Percentiles rank a stretch among this genome's conserved stretches.
Conservation (phyloP, 2,329 filamentous ascomycete species). For the Monosporascus sp. region DNA sequence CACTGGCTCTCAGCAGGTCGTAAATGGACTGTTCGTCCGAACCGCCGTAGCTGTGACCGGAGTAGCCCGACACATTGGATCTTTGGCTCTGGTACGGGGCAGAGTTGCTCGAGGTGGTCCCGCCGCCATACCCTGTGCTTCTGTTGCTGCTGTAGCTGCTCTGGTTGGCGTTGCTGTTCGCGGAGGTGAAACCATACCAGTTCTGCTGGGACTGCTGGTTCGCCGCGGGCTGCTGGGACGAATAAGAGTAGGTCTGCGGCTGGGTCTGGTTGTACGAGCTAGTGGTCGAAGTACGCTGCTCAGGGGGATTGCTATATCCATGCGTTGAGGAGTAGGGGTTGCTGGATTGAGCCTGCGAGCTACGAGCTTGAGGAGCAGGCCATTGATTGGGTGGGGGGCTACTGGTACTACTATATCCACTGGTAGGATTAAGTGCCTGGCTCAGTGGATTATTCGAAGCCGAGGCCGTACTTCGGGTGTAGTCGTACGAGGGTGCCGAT, state of each 20-base stretch:
- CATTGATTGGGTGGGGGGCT: slow-evolving; percentile 17
- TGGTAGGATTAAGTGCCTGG: slow-evolving; percentile 18
- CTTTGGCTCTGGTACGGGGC: slow-evolving; percentile 15
- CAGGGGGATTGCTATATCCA: slow-evolving; percentile 11
- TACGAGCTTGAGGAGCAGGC: slow-evolving; percentile 19
- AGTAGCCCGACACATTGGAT: slow-evolving; percentile 14
- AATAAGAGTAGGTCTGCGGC: slow-evolving; percentile 24
- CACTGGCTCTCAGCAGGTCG: slow-evolving; percentile 18
- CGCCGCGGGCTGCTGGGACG: slow-evolving; percentile 20
- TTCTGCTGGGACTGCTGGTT: slow-evolving; percentile 24
- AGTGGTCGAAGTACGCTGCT: slow-evolving; percentile 18
- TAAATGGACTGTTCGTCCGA: slow-evolving; percentile 23
- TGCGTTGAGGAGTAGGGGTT: slow-evolving; percentile 12
- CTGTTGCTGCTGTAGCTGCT: slow-evolving; percentile 17
- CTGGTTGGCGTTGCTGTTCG: slow-evolving; percentile 17
- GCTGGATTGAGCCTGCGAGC: slow-evolving; percentile 11
- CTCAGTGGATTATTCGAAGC: slow-evolving; percentile 17
- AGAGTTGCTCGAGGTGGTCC: slow-evolving; percentile 4
- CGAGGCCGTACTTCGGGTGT: slow-evolving; percentile 15
- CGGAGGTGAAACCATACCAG: slow-evolving; percentile 30
- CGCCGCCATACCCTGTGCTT: slow-evolving; percentile 13
- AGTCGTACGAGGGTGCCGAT: slow-evolving; percentile 23
- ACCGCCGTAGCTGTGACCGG: slow-evolving; percentile 15
- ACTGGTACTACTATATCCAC: slow-evolving; percentile 13
- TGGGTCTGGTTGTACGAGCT: slow-evolving; percentile 23